Base-by-base conservation (phyloP, 1,284 basidiomycete genomes). In the Trichosporon inkin region DNA sequence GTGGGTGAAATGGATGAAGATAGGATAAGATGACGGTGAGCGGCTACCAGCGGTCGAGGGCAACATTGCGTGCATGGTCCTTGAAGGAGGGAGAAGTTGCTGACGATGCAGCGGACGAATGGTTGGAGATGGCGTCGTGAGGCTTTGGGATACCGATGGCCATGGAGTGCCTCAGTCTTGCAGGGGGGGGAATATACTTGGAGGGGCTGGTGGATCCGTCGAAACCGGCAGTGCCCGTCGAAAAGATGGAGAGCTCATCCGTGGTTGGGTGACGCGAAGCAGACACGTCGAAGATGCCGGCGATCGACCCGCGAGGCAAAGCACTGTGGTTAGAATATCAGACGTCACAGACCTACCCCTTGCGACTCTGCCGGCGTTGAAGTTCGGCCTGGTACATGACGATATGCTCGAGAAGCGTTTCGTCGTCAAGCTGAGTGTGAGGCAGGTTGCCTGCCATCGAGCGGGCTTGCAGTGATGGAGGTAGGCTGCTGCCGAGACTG, bases 41-140 rank as follows among this genome's bases (percentile, higher is more conserved):
- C 44, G 10, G 16, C 28, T 11, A 49, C 44, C 44, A 49, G 44
- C 44, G 44, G 22, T 49, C 44, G 22, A 32, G 44, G 14, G 44
- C 22, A 8, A 24, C 14, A 8, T 22, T 14, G 16, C 44, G 44
- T n/a, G 44, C n/a, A 22, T 32, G 44, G 16, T 49, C 24, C 44
- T 49, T 49, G 44, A 49, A 49, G 16, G 44, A 49, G 10, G 44
- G 44, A 17, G 44, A 53, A 19, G 51, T 53, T 5, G 51, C 51
- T 36, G 51, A 36, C 16, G 51, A 36, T 37, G 32, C 36, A 34
- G 13, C 34, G 32, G 34, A 35, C n/a, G 51, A 53, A 11, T 19
- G 34, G 51, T 53, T 53, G 10, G 51, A 14, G 17, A 37, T 35
- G 51, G 34, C 13, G 13, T 53, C 51, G 11, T 36, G 51, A 11